phyloP scores from a whole-genome alignment of 306 rosid species.

The Quercus alba region DNA sequence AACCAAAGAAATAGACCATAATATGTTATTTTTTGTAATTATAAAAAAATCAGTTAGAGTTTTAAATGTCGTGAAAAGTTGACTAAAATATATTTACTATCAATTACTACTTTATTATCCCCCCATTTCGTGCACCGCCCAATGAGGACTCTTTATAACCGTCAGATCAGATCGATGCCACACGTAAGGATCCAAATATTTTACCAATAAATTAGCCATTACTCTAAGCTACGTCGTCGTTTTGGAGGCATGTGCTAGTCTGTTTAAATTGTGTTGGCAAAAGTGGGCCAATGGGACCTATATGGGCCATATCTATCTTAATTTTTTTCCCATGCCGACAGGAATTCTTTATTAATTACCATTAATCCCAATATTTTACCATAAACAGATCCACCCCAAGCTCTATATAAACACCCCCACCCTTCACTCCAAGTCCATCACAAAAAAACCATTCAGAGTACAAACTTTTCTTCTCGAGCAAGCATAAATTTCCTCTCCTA shows the following conservation, averaged over 20 bases:
- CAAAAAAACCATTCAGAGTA: not conserved
- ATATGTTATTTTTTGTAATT: too few relatives aligned
- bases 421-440: not conserved
- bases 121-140: conserved; percentile 17
- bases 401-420: not conserved
- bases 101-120: too few relatives aligned
- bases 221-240: not conserved
- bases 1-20: too few relatives aligned
- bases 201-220: not conserved
- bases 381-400: not conserved
- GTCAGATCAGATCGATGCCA: conserved; percentile 24
- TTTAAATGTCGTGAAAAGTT: too few relatives aligned
- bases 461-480: not conserved
- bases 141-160: not conserved
- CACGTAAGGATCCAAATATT: not conserved
- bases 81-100: too few relatives aligned
- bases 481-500: not conserved
- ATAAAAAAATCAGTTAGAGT: too few relatives aligned
- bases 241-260: not conserved
- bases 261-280: not conserved
- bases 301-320: not conserved
- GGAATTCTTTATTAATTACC: not conserved
- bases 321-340: not conserved
- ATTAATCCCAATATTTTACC: not conserved
- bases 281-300: not conserved